Evolutionary conservation across 805 yeast species (phyloP).

Genomic region (Candida palmyrensis): DNA sequence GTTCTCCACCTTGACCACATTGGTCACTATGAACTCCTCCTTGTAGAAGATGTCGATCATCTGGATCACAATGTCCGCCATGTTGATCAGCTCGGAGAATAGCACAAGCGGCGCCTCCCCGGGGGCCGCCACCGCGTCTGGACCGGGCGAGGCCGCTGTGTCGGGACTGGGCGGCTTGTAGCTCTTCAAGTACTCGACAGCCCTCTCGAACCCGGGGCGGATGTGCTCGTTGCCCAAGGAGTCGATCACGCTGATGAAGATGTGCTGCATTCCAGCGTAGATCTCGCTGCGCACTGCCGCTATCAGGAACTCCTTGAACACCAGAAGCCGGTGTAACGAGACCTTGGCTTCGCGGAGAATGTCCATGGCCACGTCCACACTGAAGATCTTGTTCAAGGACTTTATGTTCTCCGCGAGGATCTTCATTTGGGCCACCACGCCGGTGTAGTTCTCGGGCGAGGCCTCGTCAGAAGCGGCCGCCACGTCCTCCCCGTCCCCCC

Average conservation of each 20-base stretch:
- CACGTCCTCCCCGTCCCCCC: slow-evolving; percentile 17
- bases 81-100: slow-evolving; percentile 86
- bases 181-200: slow-evolving; percentile 60
- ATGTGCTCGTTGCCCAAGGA: slow-evolving; percentile 70
- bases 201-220: slow-evolving; percentile 79
- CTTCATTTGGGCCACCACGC: slow-evolving; percentile 75
- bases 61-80: slow-evolving; percentile 89
- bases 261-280: slow-evolving; percentile 43
- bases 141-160: slow-evolving; percentile 17
- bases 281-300: slow-evolving; percentile 27
- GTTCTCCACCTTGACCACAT: slow-evolving; percentile 60
- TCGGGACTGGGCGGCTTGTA: slow-evolving; percentile 56
- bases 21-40: slow-evolving; percentile 62
- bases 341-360: slow-evolving; percentile 64
- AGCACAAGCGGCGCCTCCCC: slow-evolving; percentile 59
- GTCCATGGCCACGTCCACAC: slow-evolving; percentile 72
- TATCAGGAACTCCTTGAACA: slow-evolving; percentile 29
- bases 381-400: slow-evolving; percentile 69
- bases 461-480: slow-evolving; percentile 10
- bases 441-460: slow-evolving; percentile 43
- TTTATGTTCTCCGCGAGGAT: slow-evolving; percentile 71
- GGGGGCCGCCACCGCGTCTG: slow-evolving; percentile 2
- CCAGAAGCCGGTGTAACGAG: slow-evolving; percentile 53
- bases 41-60: slow-evolving; percentile 88
- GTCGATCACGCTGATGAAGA: slow-evolving; percentile 63